These are phyloP conservation scores for Hygrophila difformis DNA, from an alignment of 257 asterid species.

Conservation along the genomic window DNA sequence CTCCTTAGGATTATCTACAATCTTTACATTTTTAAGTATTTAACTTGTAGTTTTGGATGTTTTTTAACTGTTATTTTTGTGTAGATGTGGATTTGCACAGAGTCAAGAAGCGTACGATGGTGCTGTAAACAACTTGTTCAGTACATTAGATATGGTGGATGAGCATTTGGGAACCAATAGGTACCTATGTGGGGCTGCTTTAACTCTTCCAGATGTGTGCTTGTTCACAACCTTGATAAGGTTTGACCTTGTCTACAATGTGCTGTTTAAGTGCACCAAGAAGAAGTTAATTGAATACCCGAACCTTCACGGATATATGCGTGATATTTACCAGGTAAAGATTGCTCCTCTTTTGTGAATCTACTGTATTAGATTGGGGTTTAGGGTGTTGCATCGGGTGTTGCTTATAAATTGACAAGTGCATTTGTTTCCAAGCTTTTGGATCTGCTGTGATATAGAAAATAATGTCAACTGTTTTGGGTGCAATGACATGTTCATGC, in stretches of 20 bases:
- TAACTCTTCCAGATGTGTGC: constrained; percentile 87
- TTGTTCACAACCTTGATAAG: constrained; percentile 85
- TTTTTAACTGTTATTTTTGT: too few relatives aligned
- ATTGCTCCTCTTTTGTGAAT: too few relatives aligned
- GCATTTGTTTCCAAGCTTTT: too few relatives aligned
- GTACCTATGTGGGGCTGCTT: constrained; percentile 66
- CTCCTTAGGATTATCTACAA: too few relatives aligned
- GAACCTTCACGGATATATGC: constrained; percentile 62
- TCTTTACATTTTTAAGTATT: too few relatives aligned
- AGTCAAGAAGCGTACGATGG: constrained; percentile 79
- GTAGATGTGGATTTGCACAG: constrained; percentile 95
- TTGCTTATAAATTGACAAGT: too few relatives aligned
- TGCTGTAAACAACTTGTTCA: constrained; percentile 56
- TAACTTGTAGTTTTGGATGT: too few relatives aligned
- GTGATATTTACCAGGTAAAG: constrained; percentile 94
- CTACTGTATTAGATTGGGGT: too few relatives aligned
- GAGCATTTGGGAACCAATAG: constrained; percentile 53
- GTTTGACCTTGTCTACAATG: constrained; percentile 78
- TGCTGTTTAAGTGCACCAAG: constrained; percentile 89
- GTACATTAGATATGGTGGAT: constrained; percentile 53
- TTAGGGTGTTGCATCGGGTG: too few relatives aligned
- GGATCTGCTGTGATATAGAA: too few relatives aligned
- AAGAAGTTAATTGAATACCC: constrained; percentile 75
- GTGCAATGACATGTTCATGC: too few relatives aligned
- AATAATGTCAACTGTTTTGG: too few relatives aligned